Base-by-base conservation (phyloP, 2,329 filamentous ascomycete species). In the Penicillium sp. region DNA sequence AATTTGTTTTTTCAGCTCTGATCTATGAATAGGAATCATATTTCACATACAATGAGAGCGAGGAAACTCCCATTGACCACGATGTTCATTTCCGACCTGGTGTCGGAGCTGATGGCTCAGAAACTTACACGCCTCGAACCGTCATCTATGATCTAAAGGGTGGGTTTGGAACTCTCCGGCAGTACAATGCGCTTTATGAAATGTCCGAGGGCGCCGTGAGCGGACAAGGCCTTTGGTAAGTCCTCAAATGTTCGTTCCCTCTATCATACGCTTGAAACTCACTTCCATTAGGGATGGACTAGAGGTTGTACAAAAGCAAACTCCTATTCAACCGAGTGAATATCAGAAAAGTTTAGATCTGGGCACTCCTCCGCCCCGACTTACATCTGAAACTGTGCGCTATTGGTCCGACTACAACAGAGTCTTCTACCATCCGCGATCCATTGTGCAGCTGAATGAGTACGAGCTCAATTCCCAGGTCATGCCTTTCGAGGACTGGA, bases 391-490 rank as follows among this genome's bases (percentile, higher is more conserved):
- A 7, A 84, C 85, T 11, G 90, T 98, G n/a, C 86, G 92, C 53
- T 98, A 95, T 77, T 99, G 95, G 93, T 96, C 92, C 31, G 95
- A 99, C 75, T 98, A 92, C 75, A 96, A 91, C 65, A 86, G 92
- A 26, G 85, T 95, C n/a, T 99, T 87, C 75, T 97, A 90, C 72
- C 93, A 98, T 71, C 95, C 95, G 9, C 86, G 85, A 54, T 96
- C 92, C 13, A 85, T 96, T 53, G 82, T 96, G 10, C 93, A 96
- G 71, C 80, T 98, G 14, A 90, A 90, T 70, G 92, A 97, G 69
- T 96, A 91, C 69, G 91, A 96, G 71, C 80, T 96, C 35, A 88
- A 90, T 70, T 93, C 92, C 3, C 82, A 85, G 45, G 80, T 93
- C 27, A 88, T 88, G 82, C 91, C 93, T 0, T 96, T 96, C 67